Evolutionary conservation across 2,329 filamentous ascomycete genomes (phyloP).

Genomic region (Diplocarpon mali): DNA sequence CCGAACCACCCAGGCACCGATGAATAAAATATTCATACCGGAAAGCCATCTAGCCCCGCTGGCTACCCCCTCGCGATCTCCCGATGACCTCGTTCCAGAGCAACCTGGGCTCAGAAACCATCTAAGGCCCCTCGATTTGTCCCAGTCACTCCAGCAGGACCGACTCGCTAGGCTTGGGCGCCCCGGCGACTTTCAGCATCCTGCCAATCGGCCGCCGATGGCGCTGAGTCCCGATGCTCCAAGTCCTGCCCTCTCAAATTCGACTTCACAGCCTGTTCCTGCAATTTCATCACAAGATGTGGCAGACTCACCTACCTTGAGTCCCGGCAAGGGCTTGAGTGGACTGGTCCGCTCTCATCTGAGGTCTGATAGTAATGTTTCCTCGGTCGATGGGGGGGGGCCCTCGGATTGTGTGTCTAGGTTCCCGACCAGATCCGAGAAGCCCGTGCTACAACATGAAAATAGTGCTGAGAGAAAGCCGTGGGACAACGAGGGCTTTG

Average conservation of each 20-base stretch:
- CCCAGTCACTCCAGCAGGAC: slow-evolving; percentile 19
- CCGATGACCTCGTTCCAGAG: slow-evolving; percentile 11
- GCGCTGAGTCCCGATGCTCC: slow-evolving; percentile 5
- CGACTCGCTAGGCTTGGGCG: slow-evolving; percentile 18
- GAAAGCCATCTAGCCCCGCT: slow-evolving; percentile 11
- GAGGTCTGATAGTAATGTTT: slow-evolving; percentile 68
- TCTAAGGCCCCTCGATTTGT: slow-evolving; percentile 15
- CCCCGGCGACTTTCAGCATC: slow-evolving; percentile 24
- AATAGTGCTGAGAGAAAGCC: slow-evolving; percentile 33
- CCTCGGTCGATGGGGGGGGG: slow-evolving; percentile 57
- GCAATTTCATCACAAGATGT: slow-evolving; percentile 6
- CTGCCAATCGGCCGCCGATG: slow-evolving; percentile 15
- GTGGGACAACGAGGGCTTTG: slow-evolving; percentile 32
- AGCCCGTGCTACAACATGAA: slow-evolving; percentile 22
- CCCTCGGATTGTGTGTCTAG: slow-evolving; percentile 33
- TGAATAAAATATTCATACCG: slow-evolving; percentile 9
- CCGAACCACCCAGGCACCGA: slow-evolving; percentile 15
- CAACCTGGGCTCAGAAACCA: slow-evolving; percentile 5
- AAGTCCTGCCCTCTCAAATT: slow-evolving; percentile 1
- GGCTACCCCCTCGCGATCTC: slow-evolving; percentile 22
- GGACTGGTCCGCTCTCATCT: slow-evolving; percentile 79
- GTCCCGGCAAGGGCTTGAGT: slow-evolving; percentile 59
- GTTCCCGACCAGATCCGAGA: slow-evolving; percentile 29
- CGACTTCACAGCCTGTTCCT: slow-evolving; percentile 1
- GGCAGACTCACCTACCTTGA: slow-evolving; percentile 68